Percentiles rank a stretch among this genome's conserved stretches.
Evolutionary conservation across 2,329 filamentous ascomycete species (phyloP).

Genomic region (Thielaviopsis punctulata): DNA sequence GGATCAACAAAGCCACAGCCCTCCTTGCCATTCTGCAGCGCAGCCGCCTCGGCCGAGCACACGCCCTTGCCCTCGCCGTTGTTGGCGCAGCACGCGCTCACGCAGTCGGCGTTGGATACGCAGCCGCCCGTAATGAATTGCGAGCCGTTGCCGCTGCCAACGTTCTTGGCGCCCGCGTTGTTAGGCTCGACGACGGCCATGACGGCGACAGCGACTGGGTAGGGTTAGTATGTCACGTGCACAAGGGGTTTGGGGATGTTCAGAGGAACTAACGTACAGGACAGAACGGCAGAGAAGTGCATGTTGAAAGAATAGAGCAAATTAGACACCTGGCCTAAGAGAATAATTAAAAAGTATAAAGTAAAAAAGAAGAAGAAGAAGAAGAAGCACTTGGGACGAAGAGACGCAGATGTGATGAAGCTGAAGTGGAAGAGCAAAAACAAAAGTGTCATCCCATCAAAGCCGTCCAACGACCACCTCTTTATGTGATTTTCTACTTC

Average conservation of each 20-base stretch:
- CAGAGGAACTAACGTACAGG: slow-evolving; percentile 14
- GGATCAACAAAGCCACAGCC: slow-evolving; percentile 19
- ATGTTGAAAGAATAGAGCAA: slow-evolving; percentile 14
- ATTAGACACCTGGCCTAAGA: background rate
- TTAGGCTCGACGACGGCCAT: slow-evolving; percentile 15
- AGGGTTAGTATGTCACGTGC: background rate
- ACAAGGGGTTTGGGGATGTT: background rate
- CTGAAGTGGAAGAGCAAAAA: background rate
- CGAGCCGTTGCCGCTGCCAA: slow-evolving; percentile 15
- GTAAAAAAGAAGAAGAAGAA: background rate
- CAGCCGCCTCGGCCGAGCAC: slow-evolving; percentile 18
- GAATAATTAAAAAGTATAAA: background rate
- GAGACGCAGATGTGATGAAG: background rate
- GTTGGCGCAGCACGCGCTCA: slow-evolving; percentile 17
- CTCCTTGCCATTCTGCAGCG: slow-evolving; percentile 18
- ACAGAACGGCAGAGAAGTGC: slow-evolving; percentile 14
- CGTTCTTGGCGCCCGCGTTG: slow-evolving; percentile 15
- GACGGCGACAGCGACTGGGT: slow-evolving; percentile 13
- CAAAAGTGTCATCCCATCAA: background rate
- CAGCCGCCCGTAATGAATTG: slow-evolving; percentile 20
- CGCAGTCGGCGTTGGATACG: slow-evolving; percentile 17
- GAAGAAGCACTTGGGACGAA: background rate
- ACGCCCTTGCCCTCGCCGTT: slow-evolving; percentile 15
- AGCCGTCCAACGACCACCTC: background rate
- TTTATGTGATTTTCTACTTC: background rate